Base-by-base conservation (phyloP, 1,139 yeast genomes). In the Lodderomyces orthopsilosis region DNA sequence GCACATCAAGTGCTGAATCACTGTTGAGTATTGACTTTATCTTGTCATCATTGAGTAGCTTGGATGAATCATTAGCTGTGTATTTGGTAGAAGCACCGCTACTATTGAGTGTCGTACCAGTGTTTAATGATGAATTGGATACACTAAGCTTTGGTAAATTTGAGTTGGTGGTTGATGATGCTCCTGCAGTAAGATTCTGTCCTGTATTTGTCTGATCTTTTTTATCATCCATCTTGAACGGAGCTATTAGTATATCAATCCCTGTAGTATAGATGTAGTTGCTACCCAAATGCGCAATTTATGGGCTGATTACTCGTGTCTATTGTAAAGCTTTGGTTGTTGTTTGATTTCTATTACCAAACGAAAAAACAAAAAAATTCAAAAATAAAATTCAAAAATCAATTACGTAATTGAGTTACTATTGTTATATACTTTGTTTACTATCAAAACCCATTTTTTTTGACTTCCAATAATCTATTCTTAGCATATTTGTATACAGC, bases 1-100 rank as follows among this genome's bases (percentile, higher is more conserved):
- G 70, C 0, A 89, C 73, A 49, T 85, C 93, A 41, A 90, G 56
- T 59, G 70, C 60, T 6, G 64, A 61, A 49, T 74, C 79, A 43
- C 73, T 58, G 41, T 66, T 66, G 39, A 70, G 59, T 37, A 70
- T 60, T 26, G 51, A 51, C 45, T 60, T 55, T 46, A 69, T 61
- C 23, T 59, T 49, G 19, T 43, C 34, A 37, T 49, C 52, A 28
- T 24, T 44, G 14, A 50, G 45, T 19, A 49, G 41, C 18, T 42
- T 40, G 7, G 45, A 30, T 9, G 48, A 39, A 17, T 41, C 34
- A 10, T 5, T 17, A 15, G 19, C 12, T 7, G 34, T 15, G 18
- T 14, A 4, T 6, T 24, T 8, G 17, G 32, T 28, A 28, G 32
- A 13, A 6, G 15, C 12, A 9, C 12, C 12, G 8, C 19, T 30